A percentile compares a stretch with the other conserved stretches of the same genome.
Conservation (phyloP, 1,284 basidiomycete genomes). For the Phylloboletellus chloephorus region DNA sequence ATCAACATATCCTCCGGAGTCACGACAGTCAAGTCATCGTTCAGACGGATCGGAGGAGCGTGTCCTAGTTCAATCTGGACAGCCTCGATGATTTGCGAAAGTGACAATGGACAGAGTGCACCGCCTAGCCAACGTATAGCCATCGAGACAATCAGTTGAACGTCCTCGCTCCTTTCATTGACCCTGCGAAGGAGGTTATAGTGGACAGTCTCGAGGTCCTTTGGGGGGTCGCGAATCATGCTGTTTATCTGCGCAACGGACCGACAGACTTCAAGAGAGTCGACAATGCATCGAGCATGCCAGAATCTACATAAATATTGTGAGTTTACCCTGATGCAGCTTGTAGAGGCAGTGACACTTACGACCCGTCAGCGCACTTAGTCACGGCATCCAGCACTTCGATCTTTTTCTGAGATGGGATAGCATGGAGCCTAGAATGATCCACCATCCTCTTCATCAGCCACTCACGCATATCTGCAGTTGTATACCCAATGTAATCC, state of each 20-base stretch:
- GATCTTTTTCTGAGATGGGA: slow-evolving; percentile 23
- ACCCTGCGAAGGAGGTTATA: slow-evolving; percentile 22
- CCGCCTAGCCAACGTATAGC: slow-evolving; percentile 25
- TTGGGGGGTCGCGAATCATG: slow-evolving; percentile 18
- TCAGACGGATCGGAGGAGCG: slow-evolving; percentile 19
- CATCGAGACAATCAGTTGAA: slow-evolving; percentile 25
- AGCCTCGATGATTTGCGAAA: slow-evolving; percentile 28
- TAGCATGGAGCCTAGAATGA: slow-evolving; percentile 20
- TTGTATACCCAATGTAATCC: slow-evolving; percentile 20
- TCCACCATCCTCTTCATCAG: slow-evolving; percentile 26
- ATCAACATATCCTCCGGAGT: slow-evolving; percentile 24
- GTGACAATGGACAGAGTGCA: slow-evolving; percentile 27
- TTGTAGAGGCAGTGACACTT: slow-evolving; percentile 5
- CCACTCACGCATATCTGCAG: slow-evolving; percentile 23
- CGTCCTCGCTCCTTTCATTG: slow-evolving; percentile 24
- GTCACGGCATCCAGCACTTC: slow-evolving; percentile 21
- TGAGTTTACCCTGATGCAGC: not conserved
- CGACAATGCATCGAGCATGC: slow-evolving; percentile 26
- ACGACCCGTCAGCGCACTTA: slow-evolving; percentile 18
- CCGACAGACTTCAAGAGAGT: slow-evolving; percentile 24
- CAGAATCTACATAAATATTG: slow-evolving; percentile 19
- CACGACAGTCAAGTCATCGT: slow-evolving; percentile 26
- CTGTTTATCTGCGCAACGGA: slow-evolving; percentile 24
- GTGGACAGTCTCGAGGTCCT: slow-evolving; percentile 21
- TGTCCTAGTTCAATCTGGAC: slow-evolving; percentile 28